Percentiles rank a stretch among this genome's conserved stretches.
phyloP scores from a whole-genome alignment of 768 basidiomycete genomes.

The Sutorius australiensis region DNA sequence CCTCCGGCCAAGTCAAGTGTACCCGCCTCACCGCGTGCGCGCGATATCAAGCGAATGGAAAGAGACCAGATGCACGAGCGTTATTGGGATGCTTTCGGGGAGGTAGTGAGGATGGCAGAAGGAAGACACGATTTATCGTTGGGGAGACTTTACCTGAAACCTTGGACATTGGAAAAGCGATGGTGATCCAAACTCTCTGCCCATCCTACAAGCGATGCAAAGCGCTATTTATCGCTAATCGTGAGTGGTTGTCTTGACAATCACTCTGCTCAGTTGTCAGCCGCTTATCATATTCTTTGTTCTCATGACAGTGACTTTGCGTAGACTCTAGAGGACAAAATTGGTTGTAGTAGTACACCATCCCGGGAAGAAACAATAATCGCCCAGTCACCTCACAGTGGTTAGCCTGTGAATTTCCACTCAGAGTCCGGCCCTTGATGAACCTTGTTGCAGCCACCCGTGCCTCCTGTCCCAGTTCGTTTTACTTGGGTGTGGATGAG shows the following conservation, averaged over 20 bases:
- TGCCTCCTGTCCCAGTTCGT: background rate
- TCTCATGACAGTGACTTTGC: background rate
- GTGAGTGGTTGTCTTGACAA: slow-evolving; percentile 9
- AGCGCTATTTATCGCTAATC: background rate
- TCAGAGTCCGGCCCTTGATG: background rate
- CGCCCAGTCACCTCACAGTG: background rate
- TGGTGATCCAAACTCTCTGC: background rate
- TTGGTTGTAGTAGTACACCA: background rate
- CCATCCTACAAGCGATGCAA: background rate
- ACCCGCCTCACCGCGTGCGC: slow-evolving; percentile 9
- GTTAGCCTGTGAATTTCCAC: slow-evolving; percentile 7
- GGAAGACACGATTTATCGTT: slow-evolving; percentile 47
- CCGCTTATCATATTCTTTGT: slow-evolving; percentile 1
- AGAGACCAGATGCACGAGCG: slow-evolving; percentile 32
- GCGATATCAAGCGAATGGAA: slow-evolving; percentile 18
- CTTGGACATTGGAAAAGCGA: slow-evolving; percentile 20
- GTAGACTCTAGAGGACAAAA: background rate
- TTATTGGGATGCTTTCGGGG: slow-evolving; percentile 47
- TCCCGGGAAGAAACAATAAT: slow-evolving; percentile 14
- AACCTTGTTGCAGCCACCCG: slow-evolving; percentile 16
- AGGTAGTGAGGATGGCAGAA: slow-evolving; percentile 59
- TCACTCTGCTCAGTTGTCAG: background rate
- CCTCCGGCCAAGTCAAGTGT: slow-evolving; percentile 20
- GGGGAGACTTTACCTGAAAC: slow-evolving; percentile 40
- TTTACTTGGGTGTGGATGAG: slow-evolving; percentile 3